Percentiles rank a stretch among this genome's conserved stretches.
Evolutionary conservation across 257 asterid species (phyloP).

Genomic region (Fraxinus excelsior): DNA sequence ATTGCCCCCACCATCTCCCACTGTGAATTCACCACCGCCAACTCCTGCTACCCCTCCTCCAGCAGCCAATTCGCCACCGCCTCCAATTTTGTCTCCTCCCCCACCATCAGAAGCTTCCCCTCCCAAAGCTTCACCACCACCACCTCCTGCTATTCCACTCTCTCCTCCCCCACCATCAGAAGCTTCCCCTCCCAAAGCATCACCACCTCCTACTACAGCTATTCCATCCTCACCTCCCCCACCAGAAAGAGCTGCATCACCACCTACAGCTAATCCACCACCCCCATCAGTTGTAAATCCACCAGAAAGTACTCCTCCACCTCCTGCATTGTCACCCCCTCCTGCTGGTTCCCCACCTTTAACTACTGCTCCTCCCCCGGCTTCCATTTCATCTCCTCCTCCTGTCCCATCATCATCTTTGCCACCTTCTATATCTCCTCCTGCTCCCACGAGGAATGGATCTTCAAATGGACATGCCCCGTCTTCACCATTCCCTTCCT

Average conservation of each 20-base stretch:
- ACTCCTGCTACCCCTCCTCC: conserved; percentile 35
- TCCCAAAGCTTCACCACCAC: conserved; percentile 24
- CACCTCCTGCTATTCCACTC: conserved; percentile 40
- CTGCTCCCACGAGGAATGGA: conserved; percentile 41
- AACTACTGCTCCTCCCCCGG: conserved; percentile 25
- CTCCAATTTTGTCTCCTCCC: conserved; percentile 29
- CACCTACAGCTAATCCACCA: conserved; percentile 45
- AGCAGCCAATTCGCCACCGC: conserved; percentile 32
- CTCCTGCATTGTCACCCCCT: conserved; percentile 48
- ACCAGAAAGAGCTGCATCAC: conserved; percentile 38
- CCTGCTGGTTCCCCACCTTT: conserved; percentile 40
- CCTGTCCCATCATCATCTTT: conserved; percentile 29
- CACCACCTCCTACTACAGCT: conserved; percentile 48
- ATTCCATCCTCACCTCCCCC: conserved; percentile 46
- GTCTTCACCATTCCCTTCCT: conserved; percentile 39
- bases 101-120: conserved; percentile 25
- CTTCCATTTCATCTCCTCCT: conserved; percentile 34
- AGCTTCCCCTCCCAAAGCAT: conserved; percentile 9
- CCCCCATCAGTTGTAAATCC: conserved; percentile 47
- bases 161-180: conserved; percentile 33
- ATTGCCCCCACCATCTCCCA: conserved; percentile 26
- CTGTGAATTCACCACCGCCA: conserved; percentile 28
- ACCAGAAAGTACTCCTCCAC: conserved; percentile 51
- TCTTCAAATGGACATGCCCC: conserved; percentile 30
- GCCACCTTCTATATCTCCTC: conserved; percentile 50